Evolutionary conservation across 257 asterid genomes (phyloP).

Genomic region (Ilex aquifolium): DNA sequence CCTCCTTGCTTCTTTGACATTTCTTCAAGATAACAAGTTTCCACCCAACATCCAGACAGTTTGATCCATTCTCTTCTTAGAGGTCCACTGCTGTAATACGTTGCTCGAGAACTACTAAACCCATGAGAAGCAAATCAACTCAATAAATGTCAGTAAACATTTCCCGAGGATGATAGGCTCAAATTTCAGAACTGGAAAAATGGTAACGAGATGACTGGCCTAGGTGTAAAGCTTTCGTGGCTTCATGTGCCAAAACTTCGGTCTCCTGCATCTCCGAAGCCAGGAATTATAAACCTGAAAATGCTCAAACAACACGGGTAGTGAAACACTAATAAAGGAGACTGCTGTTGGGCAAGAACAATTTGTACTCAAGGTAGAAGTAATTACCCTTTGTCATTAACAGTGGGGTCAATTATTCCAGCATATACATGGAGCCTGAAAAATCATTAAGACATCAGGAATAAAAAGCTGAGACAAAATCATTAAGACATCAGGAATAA

Average conservation of each 20-base stretch:
- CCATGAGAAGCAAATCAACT: too few species aligned
- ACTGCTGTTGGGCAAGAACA: not conserved
- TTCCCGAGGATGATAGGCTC: constrained; percentile 5
- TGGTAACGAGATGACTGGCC: not conserved
- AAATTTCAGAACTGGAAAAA: constrained; percentile 8
- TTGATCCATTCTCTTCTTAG: too few species aligned
- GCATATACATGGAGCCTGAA: constrained; percentile 87
- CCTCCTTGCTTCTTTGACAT: too few species aligned
- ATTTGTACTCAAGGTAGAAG: not conserved
- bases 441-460: not conserved
- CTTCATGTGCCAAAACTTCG: constrained; percentile 86
- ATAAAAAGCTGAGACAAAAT: not conserved
- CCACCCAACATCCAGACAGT: too few species aligned
- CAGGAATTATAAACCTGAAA: constrained; percentile 87
- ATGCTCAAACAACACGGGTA: constrained; percentile 9
- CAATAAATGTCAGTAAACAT: not conserved
- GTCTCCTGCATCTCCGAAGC: constrained; percentile 95
- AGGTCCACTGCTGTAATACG: too few species aligned
- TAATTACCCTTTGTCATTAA: constrained; percentile 80
- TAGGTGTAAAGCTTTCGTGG: constrained; percentile 1
- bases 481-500: too few species aligned
- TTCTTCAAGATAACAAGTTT: too few species aligned
- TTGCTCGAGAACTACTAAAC: too few species aligned
- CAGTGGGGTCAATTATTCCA: constrained; percentile 76
- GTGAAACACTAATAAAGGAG: not conserved